These are phyloP conservation scores for Crotalaria pallida DNA, from an alignment of 306 rosid species.

Conservation along the genomic window DNA sequence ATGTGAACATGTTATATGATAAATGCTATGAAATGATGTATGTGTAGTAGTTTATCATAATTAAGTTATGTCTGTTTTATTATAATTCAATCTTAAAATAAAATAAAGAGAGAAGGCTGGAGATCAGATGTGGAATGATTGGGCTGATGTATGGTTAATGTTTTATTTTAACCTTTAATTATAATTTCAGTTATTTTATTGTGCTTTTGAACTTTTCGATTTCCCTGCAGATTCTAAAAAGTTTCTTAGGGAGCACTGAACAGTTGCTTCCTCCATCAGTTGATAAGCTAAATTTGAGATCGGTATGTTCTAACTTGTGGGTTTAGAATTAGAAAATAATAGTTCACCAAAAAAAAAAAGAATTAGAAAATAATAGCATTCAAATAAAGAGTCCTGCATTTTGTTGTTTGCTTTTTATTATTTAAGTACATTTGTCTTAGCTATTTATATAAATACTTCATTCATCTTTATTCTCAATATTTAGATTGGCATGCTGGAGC, in stretches of 20 bases:
- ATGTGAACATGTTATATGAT: too few species aligned
- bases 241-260: constrained; percentile 38
- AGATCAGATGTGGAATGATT: constrained; percentile 34
- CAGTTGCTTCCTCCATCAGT: constrained; percentile 56
- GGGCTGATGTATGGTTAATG: constrained; percentile 55
- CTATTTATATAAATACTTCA: not conserved
- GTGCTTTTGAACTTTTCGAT: constrained; percentile 12
- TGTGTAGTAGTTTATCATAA: too few species aligned
- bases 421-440: not conserved
- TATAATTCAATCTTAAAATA: too few species aligned
- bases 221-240: constrained; percentile 53
- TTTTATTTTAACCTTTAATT: constrained; percentile 10
- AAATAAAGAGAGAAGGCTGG: constrained; percentile 39
- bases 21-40: too few species aligned
- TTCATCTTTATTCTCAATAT: constrained; percentile 9
- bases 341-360: too few species aligned
- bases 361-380: too few species aligned
- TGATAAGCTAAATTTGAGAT: constrained; percentile 45
- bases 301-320: constrained; percentile 35
- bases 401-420: not conserved
- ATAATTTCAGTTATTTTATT: constrained; percentile 13
- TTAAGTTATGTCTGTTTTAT: too few species aligned
- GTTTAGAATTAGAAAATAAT: constrained; percentile 9
- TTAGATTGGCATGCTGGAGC: constrained; percentile 62
- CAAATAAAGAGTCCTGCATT: not conserved